Evolutionary conservation across 345 rosid species (phyloP).

Genomic region (Populus deltoides): DNA sequence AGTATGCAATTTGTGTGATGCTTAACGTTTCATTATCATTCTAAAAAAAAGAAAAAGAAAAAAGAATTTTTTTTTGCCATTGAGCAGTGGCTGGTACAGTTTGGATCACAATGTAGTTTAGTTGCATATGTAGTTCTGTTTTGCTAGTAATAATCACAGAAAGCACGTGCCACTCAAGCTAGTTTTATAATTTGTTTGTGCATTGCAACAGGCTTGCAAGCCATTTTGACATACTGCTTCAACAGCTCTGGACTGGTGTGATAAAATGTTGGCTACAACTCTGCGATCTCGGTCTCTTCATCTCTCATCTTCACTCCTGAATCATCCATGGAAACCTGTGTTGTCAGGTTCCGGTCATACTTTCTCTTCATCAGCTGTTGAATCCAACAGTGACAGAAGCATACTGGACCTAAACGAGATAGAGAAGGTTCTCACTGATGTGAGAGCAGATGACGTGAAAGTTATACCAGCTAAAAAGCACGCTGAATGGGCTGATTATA

Average conservation of each 20-base stretch:
- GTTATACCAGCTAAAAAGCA: constrained; percentile 57
- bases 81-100: no score
- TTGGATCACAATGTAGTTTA: no score
- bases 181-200: no score
- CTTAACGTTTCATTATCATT: no score
- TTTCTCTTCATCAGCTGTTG: constrained; percentile 12
- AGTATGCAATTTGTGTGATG: no score
- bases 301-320: constrained; percentile 5
- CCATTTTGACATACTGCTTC: no score
- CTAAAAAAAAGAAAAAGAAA: no score
- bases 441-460: constrained; percentile 70
- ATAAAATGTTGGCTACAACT: constrained; percentile 39
- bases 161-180: no score
- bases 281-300: constrained; percentile 31
- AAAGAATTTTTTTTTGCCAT: no score
- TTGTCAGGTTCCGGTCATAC: constrained; percentile 11
- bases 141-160: no score
- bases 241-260: background rate
- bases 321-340: constrained; percentile 34
- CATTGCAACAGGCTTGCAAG: no score
- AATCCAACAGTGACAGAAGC: constrained; percentile 10
- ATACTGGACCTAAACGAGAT: constrained; percentile 54
- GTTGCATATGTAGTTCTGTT: no score
- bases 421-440: constrained; percentile 77
- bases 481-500: constrained; percentile 67